Base-by-base conservation (phyloP, 2,329 filamentous ascomycete species). In the Cladosporium oxysporum region DNA sequence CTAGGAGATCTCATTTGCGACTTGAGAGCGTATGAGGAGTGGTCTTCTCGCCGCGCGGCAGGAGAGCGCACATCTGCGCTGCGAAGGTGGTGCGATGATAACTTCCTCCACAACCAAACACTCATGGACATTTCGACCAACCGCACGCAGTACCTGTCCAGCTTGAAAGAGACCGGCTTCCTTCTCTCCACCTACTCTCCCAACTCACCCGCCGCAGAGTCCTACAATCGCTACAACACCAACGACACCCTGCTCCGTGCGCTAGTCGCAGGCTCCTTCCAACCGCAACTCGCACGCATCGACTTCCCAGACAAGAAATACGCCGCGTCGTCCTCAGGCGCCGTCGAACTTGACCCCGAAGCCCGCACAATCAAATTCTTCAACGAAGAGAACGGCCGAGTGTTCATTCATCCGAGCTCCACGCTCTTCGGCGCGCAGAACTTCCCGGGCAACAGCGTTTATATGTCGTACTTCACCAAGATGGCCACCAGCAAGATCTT, bases 231-330 rank as follows among this genome's bases (percentile, higher is more conserved):
- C 63, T 79, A 83, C 69, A 82, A 82, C 64, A 72, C 75, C 57
- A 82, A 82, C 66, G 79, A 79, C 26, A 76, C 79, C 0, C 78
- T 84, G 2, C 68, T 84, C 5, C 82, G 82, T 31, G 80, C 82
- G 5, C 74, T 84, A 18, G 78, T 83, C 10, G 83, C 83, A 1
- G 83, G 79, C 16, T 78, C 83, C 3, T 84, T 85, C 77, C 82
- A 82, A 49, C 95, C 95, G 0, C 94, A 98, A 78, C 88, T 97
- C 69, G 93, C 93, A 16, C 88, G 93, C 62, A 97, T 99, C 75
- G 90, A 93, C 70, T 92, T 97, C 71, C 95, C 95, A 0, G 92
- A 97, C 79, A 96, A 96, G 82, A 98, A 97, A 78, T 99, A 96
- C 78, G 91, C 91, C 14, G 88, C 89, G 41, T 92, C 91, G 2